Evolutionary conservation across 257 asterid genomes (phyloP).

Genomic region (Knoxia roxburghii): DNA sequence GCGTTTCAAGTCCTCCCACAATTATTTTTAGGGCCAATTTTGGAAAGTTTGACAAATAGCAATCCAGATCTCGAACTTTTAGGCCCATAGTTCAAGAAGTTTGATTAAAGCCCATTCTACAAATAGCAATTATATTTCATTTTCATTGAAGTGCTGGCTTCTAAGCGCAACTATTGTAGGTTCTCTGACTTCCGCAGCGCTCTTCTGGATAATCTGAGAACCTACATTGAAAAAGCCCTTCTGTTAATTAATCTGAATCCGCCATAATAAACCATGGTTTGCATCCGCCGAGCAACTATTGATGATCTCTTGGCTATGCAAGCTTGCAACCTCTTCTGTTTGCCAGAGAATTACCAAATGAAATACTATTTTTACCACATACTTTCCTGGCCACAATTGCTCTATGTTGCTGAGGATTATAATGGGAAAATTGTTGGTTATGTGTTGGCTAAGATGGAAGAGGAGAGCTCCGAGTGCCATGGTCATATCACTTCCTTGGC

Average conservation of each 20-base stretch:
- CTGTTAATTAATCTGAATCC: background rate
- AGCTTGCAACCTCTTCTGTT: slow-evolving; percentile 83
- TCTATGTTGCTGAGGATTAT: slow-evolving; percentile 97
- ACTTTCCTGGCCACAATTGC: slow-evolving; percentile 98
- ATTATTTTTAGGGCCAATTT: too few relatives aligned
- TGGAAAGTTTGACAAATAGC: too few relatives aligned
- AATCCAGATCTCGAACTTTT: too few relatives aligned
- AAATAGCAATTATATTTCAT: too few relatives aligned
- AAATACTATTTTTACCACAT: slow-evolving; percentile 92
- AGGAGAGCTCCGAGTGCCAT: slow-evolving; percentile 88
- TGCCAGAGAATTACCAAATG: slow-evolving; percentile 98
- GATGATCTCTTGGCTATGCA: slow-evolving; percentile 95
- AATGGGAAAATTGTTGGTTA: slow-evolving; percentile 94
- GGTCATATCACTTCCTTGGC: slow-evolving; percentile 99
- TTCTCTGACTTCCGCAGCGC: too few relatives aligned
- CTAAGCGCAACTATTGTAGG: too few relatives aligned
- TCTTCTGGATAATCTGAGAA: too few relatives aligned
- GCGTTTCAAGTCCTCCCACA: too few relatives aligned
- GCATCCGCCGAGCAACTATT: slow-evolving; percentile 90
- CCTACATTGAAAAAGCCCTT: background rate
- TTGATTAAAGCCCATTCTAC: too few relatives aligned
- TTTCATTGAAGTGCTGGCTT: too few relatives aligned
- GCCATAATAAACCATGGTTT: slow-evolving; percentile 50
- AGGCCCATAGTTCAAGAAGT: too few relatives aligned
- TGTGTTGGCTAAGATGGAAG: slow-evolving; percentile 97